phyloP scores from a whole-genome alignment of 2,329 filamentous ascomycete genomes.

The Coniochaeta sp. region DNA sequence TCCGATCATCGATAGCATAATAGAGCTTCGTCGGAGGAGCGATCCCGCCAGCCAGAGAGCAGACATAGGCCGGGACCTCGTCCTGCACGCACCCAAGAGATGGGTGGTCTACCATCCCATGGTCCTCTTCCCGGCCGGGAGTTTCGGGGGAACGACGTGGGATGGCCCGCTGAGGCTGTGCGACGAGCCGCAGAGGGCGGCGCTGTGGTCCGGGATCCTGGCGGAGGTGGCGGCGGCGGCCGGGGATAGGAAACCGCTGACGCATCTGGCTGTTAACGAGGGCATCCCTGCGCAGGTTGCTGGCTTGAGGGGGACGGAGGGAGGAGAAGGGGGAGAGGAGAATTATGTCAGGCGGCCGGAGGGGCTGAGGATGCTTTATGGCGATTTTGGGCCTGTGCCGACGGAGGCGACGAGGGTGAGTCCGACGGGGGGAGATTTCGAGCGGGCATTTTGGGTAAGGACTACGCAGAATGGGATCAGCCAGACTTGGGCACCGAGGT shows the following conservation, averaged over 20 bases:
- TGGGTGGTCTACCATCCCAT: conserved; percentile 56
- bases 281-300: conserved; percentile 43
- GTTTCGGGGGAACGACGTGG: conserved; percentile 40
- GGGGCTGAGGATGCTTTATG: conserved; percentile 61
- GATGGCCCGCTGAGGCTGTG: conserved; percentile 25
- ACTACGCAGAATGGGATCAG: conserved; percentile 71
- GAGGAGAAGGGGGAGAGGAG: conserved; percentile 22
- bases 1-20: conserved; percentile 5
- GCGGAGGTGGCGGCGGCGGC: conserved; percentile 30
- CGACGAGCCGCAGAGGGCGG: neutral
- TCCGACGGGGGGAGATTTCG: conserved; percentile 46
- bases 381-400: conserved; percentile 60
- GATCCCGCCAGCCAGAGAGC: neutral
- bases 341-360: conserved; percentile 71
- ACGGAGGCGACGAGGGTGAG: conserved; percentile 7
- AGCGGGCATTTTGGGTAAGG: conserved; percentile 67
- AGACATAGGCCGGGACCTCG: conserved; percentile 15
- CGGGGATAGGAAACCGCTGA: conserved; percentile 16
- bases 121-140: conserved; percentile 51
- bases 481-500: conserved; percentile 81
- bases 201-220: conserved; percentile 44
- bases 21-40: neutral
- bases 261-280: conserved; percentile 53
- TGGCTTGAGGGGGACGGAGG: neutral
- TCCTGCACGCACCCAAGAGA: conserved; percentile 41